Base-by-base conservation (phyloP, 192 early-diverging fungal species). In the Cladochytrium replicatum region DNA sequence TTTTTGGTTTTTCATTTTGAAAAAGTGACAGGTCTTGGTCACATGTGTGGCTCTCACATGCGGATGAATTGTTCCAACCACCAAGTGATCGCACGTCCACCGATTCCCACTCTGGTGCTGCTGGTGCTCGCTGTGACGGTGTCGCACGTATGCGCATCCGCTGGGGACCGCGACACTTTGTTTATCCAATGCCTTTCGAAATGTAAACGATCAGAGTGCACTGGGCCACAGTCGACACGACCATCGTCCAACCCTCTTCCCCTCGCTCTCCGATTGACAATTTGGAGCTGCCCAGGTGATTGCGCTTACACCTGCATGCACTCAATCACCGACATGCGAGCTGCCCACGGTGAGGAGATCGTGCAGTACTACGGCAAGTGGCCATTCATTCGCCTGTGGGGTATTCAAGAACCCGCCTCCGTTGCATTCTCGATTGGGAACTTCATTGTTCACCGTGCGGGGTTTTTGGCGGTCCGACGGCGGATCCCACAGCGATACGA, bases 331-430 rank as follows among this genome's bases (percentile, higher is more conserved):
- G 49, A 81, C 4, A 46, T 80, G 32, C 42, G 42, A 11, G 27
- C 31, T 2, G 63, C 63, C 22, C 45, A 60, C n/a, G n/a, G n/a
- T n/a, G n/a, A n/a, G n/a, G 25, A 4, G 7, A 68, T 94, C 6
- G 76, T 85, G 43, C 94, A 97, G 63, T 97, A 85, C 62, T 81
- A 91, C 57, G 93, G 93, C 38, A 99, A 99, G 65, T 97, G 96
- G 96, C 92, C 96, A 2, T 99, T 99, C 66, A 56, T 75, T 25
- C 77, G 96, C 0, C 21, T 93, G 0, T 48, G 66, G 37, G 96
- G 96, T 5, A 74, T 97, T 37, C 96, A 99, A 58, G 96, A 99
- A 63, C 92, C 93, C 0, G 91, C 90, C 0, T 85, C 86, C 29
- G 90, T 96, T 9, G n/a, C 92, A 4, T 97, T 99, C 57, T 91